A percentile compares a stretch with the other conserved stretches of the same genome.
phyloP scores from a whole-genome alignment of 2,329 filamentous ascomycete species.

The Xylaria sp. region DNA sequence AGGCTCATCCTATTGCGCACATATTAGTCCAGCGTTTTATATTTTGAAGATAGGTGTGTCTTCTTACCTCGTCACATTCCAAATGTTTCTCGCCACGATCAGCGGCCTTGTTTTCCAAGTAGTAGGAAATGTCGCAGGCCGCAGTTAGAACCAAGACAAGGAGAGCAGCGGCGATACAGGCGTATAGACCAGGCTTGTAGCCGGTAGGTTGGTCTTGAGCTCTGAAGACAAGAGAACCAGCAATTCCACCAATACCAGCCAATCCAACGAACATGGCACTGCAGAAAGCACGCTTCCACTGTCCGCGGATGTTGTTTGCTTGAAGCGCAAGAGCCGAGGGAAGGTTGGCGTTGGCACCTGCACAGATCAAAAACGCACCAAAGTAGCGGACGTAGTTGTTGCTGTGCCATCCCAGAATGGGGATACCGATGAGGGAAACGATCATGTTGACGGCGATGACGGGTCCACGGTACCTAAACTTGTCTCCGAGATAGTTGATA shows the following conservation, averaged over 20 bases:
- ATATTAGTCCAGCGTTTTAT: slow-evolving; percentile 17
- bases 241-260: slow-evolving; percentile 82
- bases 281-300: slow-evolving; percentile 87
- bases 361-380: slow-evolving; percentile 78
- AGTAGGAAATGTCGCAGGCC: slow-evolving; percentile 55
- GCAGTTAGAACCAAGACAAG: slow-evolving; percentile 59
- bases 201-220: slow-evolving; percentile 59
- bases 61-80: slow-evolving; percentile 61
- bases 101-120: slow-evolving; percentile 58
- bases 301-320: slow-evolving; percentile 87
- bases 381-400: slow-evolving; percentile 72
- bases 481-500: slow-evolving; percentile 73
- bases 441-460: slow-evolving; percentile 73
- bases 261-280: slow-evolving; percentile 80
- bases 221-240: slow-evolving; percentile 77
- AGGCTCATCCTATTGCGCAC: slow-evolving; percentile 48
- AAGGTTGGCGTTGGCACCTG: slow-evolving; percentile 80
- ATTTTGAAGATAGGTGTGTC: background rate
- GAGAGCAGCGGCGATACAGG: slow-evolving; percentile 62
- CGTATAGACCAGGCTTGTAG: slow-evolving; percentile 66
- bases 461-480: slow-evolving; percentile 71
- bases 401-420: slow-evolving; percentile 75
- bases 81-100: slow-evolving; percentile 63
- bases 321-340: slow-evolving; percentile 81
- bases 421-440: slow-evolving; percentile 73